Conservation (phyloP, 306 rosid species). For the Benincasa hispida region DNA sequence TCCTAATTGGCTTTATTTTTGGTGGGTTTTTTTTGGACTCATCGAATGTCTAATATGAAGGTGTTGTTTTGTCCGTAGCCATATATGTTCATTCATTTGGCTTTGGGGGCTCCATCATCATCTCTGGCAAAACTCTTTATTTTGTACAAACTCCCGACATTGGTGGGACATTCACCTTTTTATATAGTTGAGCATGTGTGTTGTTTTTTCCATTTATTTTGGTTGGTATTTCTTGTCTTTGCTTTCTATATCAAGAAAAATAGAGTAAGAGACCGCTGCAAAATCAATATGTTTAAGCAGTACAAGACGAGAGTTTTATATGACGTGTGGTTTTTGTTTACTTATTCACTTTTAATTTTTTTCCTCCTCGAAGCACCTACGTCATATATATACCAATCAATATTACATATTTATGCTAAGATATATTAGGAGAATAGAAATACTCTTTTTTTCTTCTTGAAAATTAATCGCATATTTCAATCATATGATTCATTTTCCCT, state of each 20-base stretch:
- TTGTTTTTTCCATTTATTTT: background rate
- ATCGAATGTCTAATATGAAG: background rate
- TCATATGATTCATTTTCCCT: too few relatives aligned
- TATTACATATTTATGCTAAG: too few relatives aligned
- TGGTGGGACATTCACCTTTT: conserved; percentile 3
- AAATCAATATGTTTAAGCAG: background rate
- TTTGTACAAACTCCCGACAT: background rate
- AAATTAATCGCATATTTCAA: too few relatives aligned
- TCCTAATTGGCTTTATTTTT: background rate
- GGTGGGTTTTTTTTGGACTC: background rate
- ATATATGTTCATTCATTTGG: background rate
- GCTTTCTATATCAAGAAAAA: background rate
- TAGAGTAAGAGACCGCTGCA: background rate
- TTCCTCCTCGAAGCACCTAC: background rate
- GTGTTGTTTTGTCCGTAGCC: background rate
- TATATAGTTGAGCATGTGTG: background rate
- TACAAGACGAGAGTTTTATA: background rate
- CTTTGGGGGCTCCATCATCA: background rate
- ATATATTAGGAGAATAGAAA: too few relatives aligned
- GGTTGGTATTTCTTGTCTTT: background rate
- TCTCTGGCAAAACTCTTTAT: background rate
- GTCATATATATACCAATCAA: background rate
- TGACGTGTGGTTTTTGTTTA: background rate
- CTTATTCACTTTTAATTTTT: background rate
- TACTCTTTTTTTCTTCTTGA: too few relatives aligned